A percentile compares a stretch with the other conserved stretches of the same genome.
Conservation (phyloP, 345 rosid genomes). For the Citrus cavaleriei region DNA sequence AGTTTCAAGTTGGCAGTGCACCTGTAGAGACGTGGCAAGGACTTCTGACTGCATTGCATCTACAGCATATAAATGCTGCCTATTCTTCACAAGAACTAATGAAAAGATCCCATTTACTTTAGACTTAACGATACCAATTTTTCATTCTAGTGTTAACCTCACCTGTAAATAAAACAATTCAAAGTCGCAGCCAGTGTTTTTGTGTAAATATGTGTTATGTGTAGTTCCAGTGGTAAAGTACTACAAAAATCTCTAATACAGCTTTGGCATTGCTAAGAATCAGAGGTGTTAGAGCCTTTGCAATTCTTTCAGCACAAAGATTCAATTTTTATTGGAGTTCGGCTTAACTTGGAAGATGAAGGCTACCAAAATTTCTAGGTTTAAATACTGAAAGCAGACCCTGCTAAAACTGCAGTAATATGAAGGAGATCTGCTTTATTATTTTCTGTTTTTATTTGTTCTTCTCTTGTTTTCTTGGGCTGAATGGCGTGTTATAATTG, state of each 20-base stretch:
- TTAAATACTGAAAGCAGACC: not conserved
- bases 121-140: not conserved
- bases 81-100: not conserved
- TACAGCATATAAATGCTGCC: constrained; percentile 6
- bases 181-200: not conserved
- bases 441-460: not conserved
- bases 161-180: not conserved
- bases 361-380: not conserved
- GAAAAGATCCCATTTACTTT: not conserved
- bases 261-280: not conserved
- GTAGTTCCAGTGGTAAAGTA: not conserved
- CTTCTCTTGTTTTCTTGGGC: not conserved
- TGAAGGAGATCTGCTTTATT: not conserved
- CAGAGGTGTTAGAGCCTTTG: not conserved
- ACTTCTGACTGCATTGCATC: constrained; percentile 32
- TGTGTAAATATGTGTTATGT: not conserved
- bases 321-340: not conserved
- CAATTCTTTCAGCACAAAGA: not conserved
- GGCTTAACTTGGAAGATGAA: not conserved
- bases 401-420: not conserved
- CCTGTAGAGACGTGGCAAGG: constrained; percentile 37
- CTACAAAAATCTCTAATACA: not conserved
- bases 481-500: not conserved
- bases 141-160: not conserved
- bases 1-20: constrained; percentile 34